Percentiles rank a stretch among this genome's conserved stretches.
Evolutionary conservation across 2,329 filamentous ascomycete species (phyloP).

Genomic region (Monosporascus cannonballus): DNA sequence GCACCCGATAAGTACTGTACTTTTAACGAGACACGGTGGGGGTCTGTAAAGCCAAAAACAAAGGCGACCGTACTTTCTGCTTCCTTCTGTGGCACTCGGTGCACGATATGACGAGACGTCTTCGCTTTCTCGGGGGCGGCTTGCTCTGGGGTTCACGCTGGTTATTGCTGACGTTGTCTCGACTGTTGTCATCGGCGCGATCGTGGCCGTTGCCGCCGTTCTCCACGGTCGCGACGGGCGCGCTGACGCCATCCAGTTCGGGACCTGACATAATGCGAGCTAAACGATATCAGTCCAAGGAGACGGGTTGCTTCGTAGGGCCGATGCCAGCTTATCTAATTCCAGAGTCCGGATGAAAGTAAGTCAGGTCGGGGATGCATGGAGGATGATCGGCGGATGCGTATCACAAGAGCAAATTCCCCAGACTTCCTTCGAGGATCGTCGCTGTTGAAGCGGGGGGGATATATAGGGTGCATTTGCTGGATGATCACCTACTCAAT

Average conservation of each 20-base stretch:
- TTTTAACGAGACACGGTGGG: neutral
- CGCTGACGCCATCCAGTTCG: conserved; percentile 11
- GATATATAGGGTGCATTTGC: too few relatives aligned
- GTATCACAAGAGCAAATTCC: too few relatives aligned
- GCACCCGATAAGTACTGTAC: conserved; percentile 1
- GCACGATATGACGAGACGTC: conserved; percentile 56
- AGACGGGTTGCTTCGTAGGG: neutral
- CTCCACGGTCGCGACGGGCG: conserved; percentile 5
- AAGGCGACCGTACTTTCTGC: conserved; percentile 41
- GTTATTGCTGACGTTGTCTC: neutral
- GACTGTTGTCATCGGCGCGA: neutral
- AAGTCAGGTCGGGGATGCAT: too few relatives aligned
- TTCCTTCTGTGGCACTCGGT: conserved; percentile 60
- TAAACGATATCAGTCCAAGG: neutral
- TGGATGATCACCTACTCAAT: too few relatives aligned
- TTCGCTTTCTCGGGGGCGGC: conserved; percentile 47
- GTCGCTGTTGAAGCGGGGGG: too few relatives aligned
- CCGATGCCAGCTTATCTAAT: neutral
- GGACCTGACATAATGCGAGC: conserved; percentile 14
- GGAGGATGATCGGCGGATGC: too few relatives aligned
- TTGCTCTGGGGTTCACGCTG: conserved; percentile 14
- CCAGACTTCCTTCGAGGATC: too few relatives aligned
- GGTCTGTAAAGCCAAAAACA: neutral
- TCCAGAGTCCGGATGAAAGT: too few relatives aligned
- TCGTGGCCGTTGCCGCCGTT: neutral